Conservation (phyloP, 2,329 filamentous ascomycete species). For the Claviceps africana region DNA sequence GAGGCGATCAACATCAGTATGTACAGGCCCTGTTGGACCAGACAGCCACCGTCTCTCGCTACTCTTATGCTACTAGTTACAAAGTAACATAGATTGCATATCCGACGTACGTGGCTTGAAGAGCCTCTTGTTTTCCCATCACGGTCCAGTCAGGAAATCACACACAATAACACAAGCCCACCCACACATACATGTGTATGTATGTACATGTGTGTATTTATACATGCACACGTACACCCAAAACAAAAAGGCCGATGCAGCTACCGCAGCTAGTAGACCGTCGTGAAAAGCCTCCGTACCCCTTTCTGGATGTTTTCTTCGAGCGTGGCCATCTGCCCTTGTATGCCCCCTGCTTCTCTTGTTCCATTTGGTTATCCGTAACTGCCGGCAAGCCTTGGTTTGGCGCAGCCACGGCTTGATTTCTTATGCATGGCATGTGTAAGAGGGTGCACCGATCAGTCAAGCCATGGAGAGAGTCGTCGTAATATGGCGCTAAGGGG, state of each 20-base stretch:
- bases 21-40: not conserved
- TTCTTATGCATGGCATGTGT: not conserved
- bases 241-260: not conserved
- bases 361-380: not conserved
- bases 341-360: not conserved
- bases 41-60: not conserved
- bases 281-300: not conserved
- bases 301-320: not conserved
- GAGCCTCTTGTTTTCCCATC: not conserved
- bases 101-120: constrained; percentile 1
- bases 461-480: not conserved
- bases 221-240: not conserved
- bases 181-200: not conserved
- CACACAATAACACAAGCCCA: not conserved
- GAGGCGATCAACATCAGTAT: not conserved
- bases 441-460: not conserved
- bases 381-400: not conserved
- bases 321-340: not conserved
- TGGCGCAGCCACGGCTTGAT: not conserved
- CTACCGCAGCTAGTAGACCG: not conserved
- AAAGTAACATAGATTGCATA: not conserved
- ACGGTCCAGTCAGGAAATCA: not conserved
- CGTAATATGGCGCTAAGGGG: no score
- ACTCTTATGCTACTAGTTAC: not conserved
- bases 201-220: not conserved